Evolutionary conservation across 2,329 filamentous ascomycete genomes (phyloP).

Genomic region (Lasiodiplodia theobromae): DNA sequence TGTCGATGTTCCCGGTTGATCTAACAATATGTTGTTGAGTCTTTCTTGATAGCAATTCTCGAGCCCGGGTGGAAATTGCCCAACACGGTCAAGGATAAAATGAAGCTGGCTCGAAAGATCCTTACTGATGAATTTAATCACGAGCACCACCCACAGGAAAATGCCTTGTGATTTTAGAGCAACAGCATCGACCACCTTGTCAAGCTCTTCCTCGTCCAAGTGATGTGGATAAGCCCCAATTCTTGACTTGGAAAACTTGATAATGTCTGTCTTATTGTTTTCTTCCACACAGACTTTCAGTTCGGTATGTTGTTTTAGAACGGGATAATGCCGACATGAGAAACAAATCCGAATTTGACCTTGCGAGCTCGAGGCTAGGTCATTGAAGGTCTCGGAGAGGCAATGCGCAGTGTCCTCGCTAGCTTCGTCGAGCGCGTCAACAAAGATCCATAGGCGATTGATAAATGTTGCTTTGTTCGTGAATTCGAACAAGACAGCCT

Average conservation of each 20-base stretch:
- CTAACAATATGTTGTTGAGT: neutral
- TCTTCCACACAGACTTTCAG: neutral
- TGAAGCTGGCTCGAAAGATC: neutral
- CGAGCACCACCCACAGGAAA: neutral
- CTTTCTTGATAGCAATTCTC: neutral
- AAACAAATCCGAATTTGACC: neutral
- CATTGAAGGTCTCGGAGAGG: neutral
- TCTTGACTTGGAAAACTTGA: neutral
- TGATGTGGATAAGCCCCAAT: neutral
- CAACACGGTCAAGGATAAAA: neutral
- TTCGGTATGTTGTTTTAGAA: neutral
- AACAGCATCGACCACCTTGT: neutral
- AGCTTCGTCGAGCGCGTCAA: neutral
- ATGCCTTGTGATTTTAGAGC: neutral
- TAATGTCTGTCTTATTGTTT: neutral
- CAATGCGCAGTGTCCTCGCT: neutral
- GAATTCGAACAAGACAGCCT: neutral
- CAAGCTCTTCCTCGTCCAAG: neutral
- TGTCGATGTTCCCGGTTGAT: too few species aligned
- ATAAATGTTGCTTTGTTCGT: neutral
- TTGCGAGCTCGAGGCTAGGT: neutral
- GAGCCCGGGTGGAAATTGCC: neutral
- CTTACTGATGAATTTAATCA: neutral
- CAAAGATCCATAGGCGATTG: neutral
- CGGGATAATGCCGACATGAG: neutral